Evolutionary conservation across 257 asterid genomes (phyloP), one percentile per base, ranked within the genome.

Genomic region (Solanum clarkiae): DNA sequence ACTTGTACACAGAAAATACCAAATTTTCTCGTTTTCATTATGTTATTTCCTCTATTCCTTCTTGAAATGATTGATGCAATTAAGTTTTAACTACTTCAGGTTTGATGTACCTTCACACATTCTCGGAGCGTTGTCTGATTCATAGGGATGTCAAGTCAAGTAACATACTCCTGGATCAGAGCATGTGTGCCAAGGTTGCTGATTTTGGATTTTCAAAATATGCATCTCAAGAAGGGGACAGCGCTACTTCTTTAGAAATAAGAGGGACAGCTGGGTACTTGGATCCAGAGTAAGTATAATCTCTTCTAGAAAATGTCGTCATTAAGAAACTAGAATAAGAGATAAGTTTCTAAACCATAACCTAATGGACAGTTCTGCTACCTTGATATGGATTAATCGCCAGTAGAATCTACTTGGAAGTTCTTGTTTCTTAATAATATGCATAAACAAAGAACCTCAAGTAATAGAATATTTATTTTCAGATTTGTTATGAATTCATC

Each of bases 131-230:
- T 2, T 89, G 97, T 87, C 91, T 95, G 55, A 94, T 95, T 84
- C 98, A 94, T 82, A 95, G 98, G 87, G 98, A 95, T 87, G 98
- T 95, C 70, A 95, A 95, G 87, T 95, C 98, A 86, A 95, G 98
- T 60, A 95, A 95, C 81, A 95, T 95, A 88, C 98, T 95, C 85
- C 91, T 95, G 77, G 98, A 95, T 83, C 95, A 95, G 42, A 94
- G 97, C 91, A 95, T 95, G 98, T 87, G 92, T 62, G 98, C 98
- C 60, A 95, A 94, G 89, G 98, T 95, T 85, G 95, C 98, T 32
- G 98, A 95, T 81, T 95, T 95, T 36, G 98, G 95, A 51, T 92
- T 95, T 86, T 95, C 98, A 65, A 95, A 95, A 88, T 95, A 95
- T 83, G 98, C 98, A 85, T 93, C 98, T 59, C 98, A 95, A 85